Conservation (phyloP, 306 rosid species). For the Malus asiatica region DNA sequence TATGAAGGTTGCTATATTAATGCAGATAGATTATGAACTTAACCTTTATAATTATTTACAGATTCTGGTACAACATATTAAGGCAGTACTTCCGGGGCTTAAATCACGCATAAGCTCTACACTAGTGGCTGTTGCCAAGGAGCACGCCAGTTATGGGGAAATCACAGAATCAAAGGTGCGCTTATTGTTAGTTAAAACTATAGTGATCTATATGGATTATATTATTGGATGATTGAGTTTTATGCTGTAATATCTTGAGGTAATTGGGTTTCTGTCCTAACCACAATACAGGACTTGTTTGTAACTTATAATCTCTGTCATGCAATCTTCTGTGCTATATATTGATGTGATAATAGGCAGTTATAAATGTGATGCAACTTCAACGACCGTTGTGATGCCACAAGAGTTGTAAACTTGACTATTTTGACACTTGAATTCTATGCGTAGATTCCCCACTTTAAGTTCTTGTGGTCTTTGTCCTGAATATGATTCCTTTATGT, state of each 20-base stretch:
- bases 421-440: not conserved
- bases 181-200: not conserved
- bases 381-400: not conserved
- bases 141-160: slow-evolving; percentile 92
- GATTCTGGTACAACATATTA: slow-evolving; percentile 92
- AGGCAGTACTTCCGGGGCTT: slow-evolving; percentile 77
- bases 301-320: not conserved
- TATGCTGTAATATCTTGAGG: not conserved
- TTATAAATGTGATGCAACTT: not conserved
- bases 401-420: not conserved
- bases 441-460: not conserved
- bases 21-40: slow-evolving; percentile 1
- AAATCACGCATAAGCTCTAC: slow-evolving; percentile 87
- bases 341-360: not conserved
- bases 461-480: not conserved
- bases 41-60: slow-evolving; percentile 23
- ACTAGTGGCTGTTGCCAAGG: slow-evolving; percentile 83
- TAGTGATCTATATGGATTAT: not conserved
- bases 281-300: not conserved
- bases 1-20: not conserved
- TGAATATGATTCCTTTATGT: slow-evolving; percentile 8
- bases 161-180: slow-evolving; percentile 87
- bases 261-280: not conserved
- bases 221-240: not conserved
- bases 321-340: not conserved